These are phyloP conservation scores for Trametes villosa DNA, from an alignment of 768 basidiomycete genomes.

Conservation along the genomic window DNA sequence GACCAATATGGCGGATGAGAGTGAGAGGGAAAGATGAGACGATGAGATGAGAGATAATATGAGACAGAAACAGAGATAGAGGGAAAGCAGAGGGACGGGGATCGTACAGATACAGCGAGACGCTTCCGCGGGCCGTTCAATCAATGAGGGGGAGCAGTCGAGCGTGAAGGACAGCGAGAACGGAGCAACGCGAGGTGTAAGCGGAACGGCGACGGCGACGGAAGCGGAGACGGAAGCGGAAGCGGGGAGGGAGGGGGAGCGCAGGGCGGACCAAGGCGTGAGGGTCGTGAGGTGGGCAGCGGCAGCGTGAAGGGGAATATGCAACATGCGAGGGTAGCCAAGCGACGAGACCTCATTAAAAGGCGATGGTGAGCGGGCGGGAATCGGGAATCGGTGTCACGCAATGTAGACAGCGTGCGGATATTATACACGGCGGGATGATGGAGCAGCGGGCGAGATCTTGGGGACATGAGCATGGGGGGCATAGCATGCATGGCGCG, in stretches of 20 bases:
- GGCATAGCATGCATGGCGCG: not conserved
- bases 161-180: no score
- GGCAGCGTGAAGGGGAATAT: slow-evolving; percentile 7
- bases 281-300: not conserved
- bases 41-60: not conserved
- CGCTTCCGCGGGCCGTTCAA: not conserved
- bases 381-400: not conserved
- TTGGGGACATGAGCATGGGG: not conserved
- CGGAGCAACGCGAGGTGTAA: no score
- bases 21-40: not conserved
- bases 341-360: slow-evolving; percentile 17
- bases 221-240: not conserved
- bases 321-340: slow-evolving; percentile 19
- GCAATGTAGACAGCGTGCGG: not conserved
- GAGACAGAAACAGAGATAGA: slow-evolving; percentile 6
- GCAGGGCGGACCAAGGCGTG: not conserved
- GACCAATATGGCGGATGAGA: not conserved
- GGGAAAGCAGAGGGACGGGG: slow-evolving; percentile 4
- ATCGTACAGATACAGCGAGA: slow-evolving; percentile 19
- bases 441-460: not conserved
- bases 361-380: not conserved
- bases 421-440: slow-evolving; percentile 11
- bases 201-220: not conserved
- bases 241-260: not conserved
- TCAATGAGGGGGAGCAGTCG: no score